A percentile compares a stretch with the other conserved stretches of the same genome.
Conservation (phyloP, 2,329 filamentous ascomycete species). For the Zasmidium angulare region DNA sequence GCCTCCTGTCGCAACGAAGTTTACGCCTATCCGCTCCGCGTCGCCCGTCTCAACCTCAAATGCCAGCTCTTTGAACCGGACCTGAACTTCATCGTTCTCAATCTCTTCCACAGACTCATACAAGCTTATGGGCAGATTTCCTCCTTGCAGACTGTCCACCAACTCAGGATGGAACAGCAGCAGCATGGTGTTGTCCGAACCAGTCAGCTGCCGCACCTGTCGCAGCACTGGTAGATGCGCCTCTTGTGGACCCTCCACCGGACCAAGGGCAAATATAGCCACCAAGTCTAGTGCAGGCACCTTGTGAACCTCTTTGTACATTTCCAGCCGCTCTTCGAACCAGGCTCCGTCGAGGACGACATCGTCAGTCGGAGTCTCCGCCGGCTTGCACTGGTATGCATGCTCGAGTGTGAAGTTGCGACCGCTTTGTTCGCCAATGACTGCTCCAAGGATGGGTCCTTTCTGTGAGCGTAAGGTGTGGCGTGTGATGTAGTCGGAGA, state of each 20-base stretch:
- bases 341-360: conserved; percentile 66
- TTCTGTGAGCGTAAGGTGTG: conserved; percentile 75
- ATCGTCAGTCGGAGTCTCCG: conserved; percentile 48
- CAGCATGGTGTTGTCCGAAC: conserved; percentile 82
- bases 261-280: conserved; percentile 64
- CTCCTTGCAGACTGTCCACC: conserved; percentile 59
- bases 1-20: conserved; percentile 83
- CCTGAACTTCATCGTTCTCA: conserved; percentile 61
- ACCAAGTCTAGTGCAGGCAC: conserved; percentile 75
- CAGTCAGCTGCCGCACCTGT: conserved; percentile 54
- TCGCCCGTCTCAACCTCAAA: conserved; percentile 92
- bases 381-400: conserved; percentile 77
- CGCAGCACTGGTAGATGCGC: conserved; percentile 71
- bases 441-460: conserved; percentile 77
- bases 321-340: conserved; percentile 76
- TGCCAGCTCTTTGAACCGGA: conserved; percentile 78
- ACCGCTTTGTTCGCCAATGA: conserved; percentile 90
- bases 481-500: conserved; percentile 94
- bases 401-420: conserved; percentile 89
- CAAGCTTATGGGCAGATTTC: conserved; percentile 83
- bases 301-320: conserved; percentile 90
- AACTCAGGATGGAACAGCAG: conserved; percentile 78
- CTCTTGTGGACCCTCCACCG: conserved; percentile 67
- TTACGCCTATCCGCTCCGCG: conserved; percentile 96
- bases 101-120: conserved; percentile 79